Evolutionary conservation across 768 basidiomycete genomes (phyloP), one percentile per base, ranked within the genome.

Genomic region (Auriscalpium microsporum): DNA sequence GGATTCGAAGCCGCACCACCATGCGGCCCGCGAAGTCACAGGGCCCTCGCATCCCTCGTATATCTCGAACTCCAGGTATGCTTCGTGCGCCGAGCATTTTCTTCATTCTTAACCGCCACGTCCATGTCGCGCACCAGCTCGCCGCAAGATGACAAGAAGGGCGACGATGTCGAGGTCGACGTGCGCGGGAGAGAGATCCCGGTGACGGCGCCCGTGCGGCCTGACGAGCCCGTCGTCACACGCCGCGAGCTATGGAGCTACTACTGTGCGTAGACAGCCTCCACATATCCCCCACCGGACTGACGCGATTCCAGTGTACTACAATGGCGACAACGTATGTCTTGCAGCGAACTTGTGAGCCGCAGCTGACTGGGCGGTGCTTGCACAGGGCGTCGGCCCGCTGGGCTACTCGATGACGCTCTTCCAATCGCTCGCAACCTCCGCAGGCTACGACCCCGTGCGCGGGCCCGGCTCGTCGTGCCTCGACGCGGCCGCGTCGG

Each of bases 201-300:
- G 8, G 48, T 51, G 4, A 42, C 45, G 16, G 40, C 52, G 13
- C 38, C 60, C 9, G 34, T 33, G 14, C 45, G 5, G 45, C 47
- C 46, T 58, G 70, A 82, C 45, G 88, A 86, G 53, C 88, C 88
- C 0, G 65, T 84, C 8, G 87, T 90, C 5, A 87, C 83, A 16
- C 75, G 83, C 49, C 78, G 67, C 63, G 89, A 91, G 64, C 71
- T 91, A 8, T 91, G 88, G 89, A 82, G 81, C 52, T 91, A 90
- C 64, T 90, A 90, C 66, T 58, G 87, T 87, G 49, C 35, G 81
- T 78, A 6, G 21, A 47, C 2, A 8, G 36, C 35, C 8, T 16
- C 11, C 21, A n/a, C 10, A 9, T 16, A 33, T 37, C 42, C 34
- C 40, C 16, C 35, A 52, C 17, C 35, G 44, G 10, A 45, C 55